Percentiles rank a stretch among this genome's conserved stretches.
Evolutionary conservation across 2,329 filamentous ascomycete genomes (phyloP).

Genomic region (Aspergillus pseudoterreus): DNA sequence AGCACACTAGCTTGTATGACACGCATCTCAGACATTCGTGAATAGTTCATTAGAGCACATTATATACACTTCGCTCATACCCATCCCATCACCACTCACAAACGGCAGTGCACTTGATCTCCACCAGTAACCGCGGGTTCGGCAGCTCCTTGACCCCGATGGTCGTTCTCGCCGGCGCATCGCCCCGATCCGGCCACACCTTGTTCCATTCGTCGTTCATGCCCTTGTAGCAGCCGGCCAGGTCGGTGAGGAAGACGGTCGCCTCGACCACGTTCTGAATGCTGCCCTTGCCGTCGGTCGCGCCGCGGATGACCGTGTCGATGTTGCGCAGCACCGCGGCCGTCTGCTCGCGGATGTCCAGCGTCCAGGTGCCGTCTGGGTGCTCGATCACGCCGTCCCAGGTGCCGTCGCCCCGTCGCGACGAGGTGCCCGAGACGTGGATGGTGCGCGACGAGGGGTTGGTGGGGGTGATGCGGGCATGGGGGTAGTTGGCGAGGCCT

Average conservation of each 20-base stretch:
- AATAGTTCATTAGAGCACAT: too few relatives aligned
- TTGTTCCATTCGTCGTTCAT: slow-evolving; percentile 48
- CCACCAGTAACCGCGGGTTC: slow-evolving; percentile 17
- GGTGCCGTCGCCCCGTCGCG: slow-evolving; percentile 33
- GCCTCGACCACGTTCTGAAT: slow-evolving; percentile 39
- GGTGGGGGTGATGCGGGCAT: slow-evolving; percentile 33
- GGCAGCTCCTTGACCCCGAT: slow-evolving; percentile 21
- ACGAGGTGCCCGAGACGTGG: slow-evolving; percentile 41
- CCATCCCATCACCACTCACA: slow-evolving; percentile 55
- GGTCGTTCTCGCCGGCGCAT: slow-evolving; percentile 33
- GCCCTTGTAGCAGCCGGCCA: slow-evolving; percentile 39
- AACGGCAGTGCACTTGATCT: slow-evolving; percentile 20
- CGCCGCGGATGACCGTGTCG: slow-evolving; percentile 37
- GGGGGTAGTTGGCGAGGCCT: slow-evolving; percentile 32
- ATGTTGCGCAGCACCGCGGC: slow-evolving; percentile 39
- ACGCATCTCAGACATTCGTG: background rate
- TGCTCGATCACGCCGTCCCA: slow-evolving; percentile 37
- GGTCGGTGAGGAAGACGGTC: slow-evolving; percentile 41
- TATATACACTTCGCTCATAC: background rate
- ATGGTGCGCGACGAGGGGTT: slow-evolving; percentile 31
- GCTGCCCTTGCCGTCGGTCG: slow-evolving; percentile 33
- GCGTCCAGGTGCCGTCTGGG: slow-evolving; percentile 28
- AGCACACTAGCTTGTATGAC: background rate
- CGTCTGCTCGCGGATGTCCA: slow-evolving; percentile 39
- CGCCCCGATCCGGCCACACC: slow-evolving; percentile 33